phyloP scores from a whole-genome alignment of 169 alveolate species.

The Plasmodium sp. region DNA sequence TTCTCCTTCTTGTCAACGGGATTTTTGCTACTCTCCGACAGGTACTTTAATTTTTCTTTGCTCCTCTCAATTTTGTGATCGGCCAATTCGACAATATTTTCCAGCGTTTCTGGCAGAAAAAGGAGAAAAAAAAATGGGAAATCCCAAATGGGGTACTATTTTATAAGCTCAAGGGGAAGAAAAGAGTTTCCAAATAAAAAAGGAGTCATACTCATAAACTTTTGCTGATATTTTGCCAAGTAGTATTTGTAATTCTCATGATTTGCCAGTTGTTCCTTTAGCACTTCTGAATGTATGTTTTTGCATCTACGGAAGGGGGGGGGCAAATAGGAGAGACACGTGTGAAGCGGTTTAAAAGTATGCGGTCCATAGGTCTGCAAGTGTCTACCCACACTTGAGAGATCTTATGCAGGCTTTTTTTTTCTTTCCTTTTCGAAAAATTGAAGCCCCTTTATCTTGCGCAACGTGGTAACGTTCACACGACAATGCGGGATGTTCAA shows the following conservation, averaged over 20 bases:
- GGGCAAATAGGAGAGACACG: background rate
- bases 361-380: background rate
- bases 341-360: background rate
- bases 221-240: conserved; percentile 54
- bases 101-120: conserved; percentile 13
- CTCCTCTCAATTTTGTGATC: conserved; percentile 49
- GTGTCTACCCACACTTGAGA: background rate
- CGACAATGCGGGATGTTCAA: conserved; percentile 13
- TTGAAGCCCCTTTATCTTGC: background rate
- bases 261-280: conserved; percentile 55
- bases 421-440: conserved; percentile 22
- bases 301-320: conserved; percentile 28
- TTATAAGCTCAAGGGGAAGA: background rate
- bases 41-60: conserved; percentile 62
- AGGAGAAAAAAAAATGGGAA: background rate
- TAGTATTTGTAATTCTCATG: conserved; percentile 66
- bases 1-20: conserved; percentile 74
- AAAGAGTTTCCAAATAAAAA: background rate
- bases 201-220: conserved; percentile 70
- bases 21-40: conserved; percentile 68
- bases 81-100: conserved; percentile 36
- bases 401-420: background rate
- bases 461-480: conserved; percentile 7
- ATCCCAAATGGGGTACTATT: background rate
- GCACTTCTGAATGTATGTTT: conserved; percentile 59